Base-by-base conservation (phyloP, 441 rosid genomes). In the Francoa sonchifolia region DNA sequence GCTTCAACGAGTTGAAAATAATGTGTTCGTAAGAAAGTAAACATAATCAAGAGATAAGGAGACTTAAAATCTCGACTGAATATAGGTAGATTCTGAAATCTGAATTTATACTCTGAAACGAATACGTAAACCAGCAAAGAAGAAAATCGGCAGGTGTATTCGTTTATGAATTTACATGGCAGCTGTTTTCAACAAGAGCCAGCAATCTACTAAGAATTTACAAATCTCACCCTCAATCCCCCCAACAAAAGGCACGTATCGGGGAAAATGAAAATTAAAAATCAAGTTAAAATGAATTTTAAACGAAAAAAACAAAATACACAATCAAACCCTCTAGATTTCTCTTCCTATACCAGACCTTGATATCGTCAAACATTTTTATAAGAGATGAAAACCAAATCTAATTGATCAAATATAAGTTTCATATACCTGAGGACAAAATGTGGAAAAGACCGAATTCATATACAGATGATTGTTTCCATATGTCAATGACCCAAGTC, bases 401-500 rank as follows among this genome's bases (percentile, higher is more conserved):
- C 52, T 42, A 54, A 48, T 39, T 30, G 58, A 68, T 43, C 45
- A 39, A 57, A 33, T n/a, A 43, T 51, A 36, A 58, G 38, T 49
- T 39, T 47, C 47, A 44, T 28, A 48, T 26, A 54, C 33, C 47
- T 27, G 48, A 54, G 54, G 55, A 39, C 5, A 36, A 39, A 56
- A 48, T 61, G 54, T 34, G 31, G 34, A 57, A 50, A 65, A 36
- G 33, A 52, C 47, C 31, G 25, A n/a, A 49, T 37, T 40, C 70
- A 62, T 68, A 52, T 65, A 66, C 64, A 48, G 19, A 35, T 57
- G 52, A 20, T 42, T 37, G 8, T 45, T 1, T 27, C 17, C 5
- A 39, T 5, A 36, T 59, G 63, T 76, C 73, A 73, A 44, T 57
- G 79, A 67, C 65, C 71, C 61, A 74, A 34, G 66, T 69, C 95